Percentiles rank a stretch among this genome's conserved stretches.
phyloP scores from a whole-genome alignment of 2,329 filamentous ascomycete genomes.

The Eutypella sp. region DNA sequence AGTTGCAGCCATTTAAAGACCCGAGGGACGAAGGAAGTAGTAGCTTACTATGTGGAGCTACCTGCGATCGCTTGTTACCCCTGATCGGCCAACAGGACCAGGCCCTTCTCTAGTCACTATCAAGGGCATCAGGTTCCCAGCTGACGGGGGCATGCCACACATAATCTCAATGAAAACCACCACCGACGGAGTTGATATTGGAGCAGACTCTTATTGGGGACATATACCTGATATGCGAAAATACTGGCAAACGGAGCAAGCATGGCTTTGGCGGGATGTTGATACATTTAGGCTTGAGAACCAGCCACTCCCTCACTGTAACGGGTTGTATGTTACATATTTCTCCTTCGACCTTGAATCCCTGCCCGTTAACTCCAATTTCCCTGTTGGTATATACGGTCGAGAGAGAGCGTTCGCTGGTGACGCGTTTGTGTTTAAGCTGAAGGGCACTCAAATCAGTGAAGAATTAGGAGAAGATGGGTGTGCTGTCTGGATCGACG shows the following conservation, averaged over 20 bases:
- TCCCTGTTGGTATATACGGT: not conserved
- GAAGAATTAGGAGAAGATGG: not conserved
- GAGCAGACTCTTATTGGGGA: not conserved
- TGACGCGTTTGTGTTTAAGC: slow-evolving; percentile 2
- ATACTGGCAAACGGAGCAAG: slow-evolving; percentile 1
- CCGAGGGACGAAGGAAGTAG: not conserved
- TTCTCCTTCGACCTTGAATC: slow-evolving; percentile 5
- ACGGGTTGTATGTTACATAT: slow-evolving; percentile 2
- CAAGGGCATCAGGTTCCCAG: not conserved
- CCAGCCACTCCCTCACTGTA: not conserved
- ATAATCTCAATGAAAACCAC: not conserved
- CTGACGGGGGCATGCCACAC: not conserved
- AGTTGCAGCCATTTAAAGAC: not conserved
- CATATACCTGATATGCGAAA: slow-evolving; percentile 2
- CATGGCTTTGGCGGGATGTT: slow-evolving; percentile 4
- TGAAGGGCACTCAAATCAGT: not conserved
- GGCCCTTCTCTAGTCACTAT: slow-evolving; percentile 1
- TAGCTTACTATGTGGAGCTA: not conserved
- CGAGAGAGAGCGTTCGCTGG: slow-evolving; percentile 1
- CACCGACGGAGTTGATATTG: not conserved
- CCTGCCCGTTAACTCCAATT: slow-evolving; percentile 1
- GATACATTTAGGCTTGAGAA: slow-evolving; percentile 4
- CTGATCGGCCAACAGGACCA: not conserved
- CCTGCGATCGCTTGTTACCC: not conserved
- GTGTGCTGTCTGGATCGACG: not conserved